Evolutionary conservation across 306 rosid genomes (phyloP), one percentile per base, ranked within the genome.

Genomic region (Gynostemma pentaphyllum): DNA sequence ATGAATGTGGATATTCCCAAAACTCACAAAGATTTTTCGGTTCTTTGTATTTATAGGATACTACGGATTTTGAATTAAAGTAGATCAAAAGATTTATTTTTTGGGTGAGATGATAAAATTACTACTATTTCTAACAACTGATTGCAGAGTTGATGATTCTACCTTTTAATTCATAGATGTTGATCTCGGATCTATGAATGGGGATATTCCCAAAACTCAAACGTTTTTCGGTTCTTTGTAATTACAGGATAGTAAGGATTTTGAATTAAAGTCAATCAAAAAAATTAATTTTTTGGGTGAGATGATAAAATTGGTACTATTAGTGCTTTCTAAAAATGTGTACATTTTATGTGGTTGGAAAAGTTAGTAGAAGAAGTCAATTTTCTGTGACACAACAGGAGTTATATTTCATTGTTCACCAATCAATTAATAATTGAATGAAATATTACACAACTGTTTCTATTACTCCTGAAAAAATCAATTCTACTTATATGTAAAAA

Each of bases 281-380:
- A 30, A 3, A 5, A 5, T 60, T 60, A n/a, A n/a, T 12, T 60
- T 60, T 13, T 59, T 39, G 61, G 15, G 5, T 53, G 40, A 22
- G 10, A 28, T 53, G 47, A 39, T 34, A 60, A 60, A 47, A 60
- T 60, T 13, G 65, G 47, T 37, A 60, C 65, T 5, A 57, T n/a
- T n/a, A n/a, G n/a, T n/a, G n/a, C n/a, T n/a, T n/a, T n/a, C n/a
- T n/a, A n/a, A n/a, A n/a, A n/a, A n/a, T n/a, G n/a, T n/a, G n/a
- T n/a, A n/a, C n/a, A n/a, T n/a, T n/a, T n/a, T 32, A 37, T 59
- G 21, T 59, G 29, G 18, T 18, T 34, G 44, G 28, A 56, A 56
- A 16, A 11, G 34, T 21, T 26, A 37, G 5, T 37, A 11, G 47
- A 6, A 21, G 3, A 7, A 1, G 11, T 13, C 2, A 7, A 60